phyloP scores from a whole-genome alignment of 1,284 basidiomycete genomes.

The Kwoniella shivajii region DNA sequence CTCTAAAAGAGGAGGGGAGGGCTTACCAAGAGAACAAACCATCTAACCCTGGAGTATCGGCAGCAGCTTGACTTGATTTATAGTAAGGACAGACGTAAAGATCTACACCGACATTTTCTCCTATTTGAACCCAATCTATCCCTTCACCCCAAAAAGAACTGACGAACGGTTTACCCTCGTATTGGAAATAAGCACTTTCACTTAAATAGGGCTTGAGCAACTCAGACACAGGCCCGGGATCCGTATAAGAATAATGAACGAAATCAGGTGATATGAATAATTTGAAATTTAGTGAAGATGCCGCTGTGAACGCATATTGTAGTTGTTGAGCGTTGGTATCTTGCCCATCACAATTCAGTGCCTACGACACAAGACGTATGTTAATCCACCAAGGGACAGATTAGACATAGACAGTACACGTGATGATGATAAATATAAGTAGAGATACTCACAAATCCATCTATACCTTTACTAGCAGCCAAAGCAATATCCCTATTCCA shows the following conservation, averaged over 20 bases:
- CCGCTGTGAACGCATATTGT: conserved; percentile 43
- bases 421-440: background rate
- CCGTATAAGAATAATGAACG: conserved; percentile 38
- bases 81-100: conserved; percentile 46
- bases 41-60: conserved; percentile 28
- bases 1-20: too few relatives aligned
- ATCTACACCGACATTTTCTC: conserved; percentile 23
- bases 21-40: conserved; percentile 51
- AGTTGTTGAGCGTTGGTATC: conserved; percentile 24
- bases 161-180: conserved; percentile 43
- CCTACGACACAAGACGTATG: background rate
- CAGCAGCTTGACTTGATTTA: conserved; percentile 34
- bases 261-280: conserved; percentile 52
- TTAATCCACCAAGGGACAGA: too few relatives aligned
- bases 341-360: conserved; percentile 2
- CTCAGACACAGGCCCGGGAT: conserved; percentile 22
- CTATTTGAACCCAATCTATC: conserved; percentile 38
- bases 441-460: conserved; percentile 51
- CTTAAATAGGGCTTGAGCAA: conserved; percentile 32
- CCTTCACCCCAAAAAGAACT: conserved; percentile 49
- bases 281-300: conserved; percentile 34
- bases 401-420: too few relatives aligned
- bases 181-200: conserved; percentile 27
- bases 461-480: conserved; percentile 45
- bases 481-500: conserved; percentile 45